Conservation (phyloP, 345 rosid species). For the Syzygium grande region DNA sequence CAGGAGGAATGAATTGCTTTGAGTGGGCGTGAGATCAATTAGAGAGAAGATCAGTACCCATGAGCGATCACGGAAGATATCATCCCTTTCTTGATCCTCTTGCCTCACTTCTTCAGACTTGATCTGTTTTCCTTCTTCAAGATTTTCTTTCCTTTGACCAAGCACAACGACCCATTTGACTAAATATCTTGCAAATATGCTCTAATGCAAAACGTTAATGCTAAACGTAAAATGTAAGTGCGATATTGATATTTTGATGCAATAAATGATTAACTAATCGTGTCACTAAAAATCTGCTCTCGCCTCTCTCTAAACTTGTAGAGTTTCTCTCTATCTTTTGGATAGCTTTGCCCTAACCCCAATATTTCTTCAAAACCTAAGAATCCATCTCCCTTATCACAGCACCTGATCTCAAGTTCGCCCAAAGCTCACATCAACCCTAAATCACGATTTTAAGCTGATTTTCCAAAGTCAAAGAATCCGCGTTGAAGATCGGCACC, state of each 20-base stretch:
- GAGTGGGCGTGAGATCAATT: not conserved
- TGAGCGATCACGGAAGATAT: not conserved
- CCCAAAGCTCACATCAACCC: no score
- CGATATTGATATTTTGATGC: not conserved
- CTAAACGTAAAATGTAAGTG: no score
- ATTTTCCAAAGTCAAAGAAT: no score
- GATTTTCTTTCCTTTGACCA: not conserved
- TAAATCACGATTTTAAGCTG: no score
- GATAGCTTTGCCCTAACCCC: no score
- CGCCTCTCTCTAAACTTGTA: no score
- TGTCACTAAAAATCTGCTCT: no score
- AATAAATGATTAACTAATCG: not conserved
- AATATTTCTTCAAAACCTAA: no score
- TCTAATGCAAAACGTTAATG: not conserved
- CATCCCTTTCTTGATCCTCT: not conserved
- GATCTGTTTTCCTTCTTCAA: not conserved
- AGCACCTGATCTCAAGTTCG: no score
- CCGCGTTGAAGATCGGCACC: no score
- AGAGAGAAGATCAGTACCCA: not conserved
- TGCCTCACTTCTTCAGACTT: not conserved
- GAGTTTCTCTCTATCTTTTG: no score
- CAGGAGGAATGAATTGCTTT: not conserved
- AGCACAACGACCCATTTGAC: not conserved
- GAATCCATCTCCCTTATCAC: no score
- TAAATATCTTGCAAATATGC: not conserved